Base-by-base conservation (phyloP, 163 green algal genomes). In the Volvox carteri region DNA sequence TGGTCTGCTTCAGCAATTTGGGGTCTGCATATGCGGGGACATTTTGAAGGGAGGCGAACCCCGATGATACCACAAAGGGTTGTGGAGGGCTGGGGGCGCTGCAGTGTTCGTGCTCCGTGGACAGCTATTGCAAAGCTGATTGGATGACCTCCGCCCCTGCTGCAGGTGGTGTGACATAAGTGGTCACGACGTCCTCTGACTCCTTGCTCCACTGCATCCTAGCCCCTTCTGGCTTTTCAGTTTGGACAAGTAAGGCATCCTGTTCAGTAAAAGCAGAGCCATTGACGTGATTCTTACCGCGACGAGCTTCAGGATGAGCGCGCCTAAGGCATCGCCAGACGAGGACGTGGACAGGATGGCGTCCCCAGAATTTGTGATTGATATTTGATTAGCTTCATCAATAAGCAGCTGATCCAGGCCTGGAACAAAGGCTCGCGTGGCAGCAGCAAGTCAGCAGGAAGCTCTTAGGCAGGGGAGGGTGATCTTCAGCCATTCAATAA, bases 301-400 rank as follows among this genome's bases (percentile, higher is more conserved):
- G 30, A 86, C 58, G 9, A 70, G 25, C 73, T 67, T 56, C 2
- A 84, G 58, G 6, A 79, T 39, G 14, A 86, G 56, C 35, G 62
- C 76, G 30, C 44, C 80, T 19, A 79, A 37, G 0, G 80, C 44
- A 46, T 87, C 65, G 28, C 54, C 46, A 3, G 80, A 62, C 6
- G 1, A 25, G 14, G 7, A 0, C 8, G 23, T 19, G 0, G 44
- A 56, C 8, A 87, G 33, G 18, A 87, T 79, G 8, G 70, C 65
- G 23, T 78, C 65, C 7, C 80, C 80, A 3, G 30, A 70, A 23
- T 79, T 87, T 33, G 80, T 42, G 18, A 87, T 70, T 37, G 6
- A 42, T 28, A 62, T n/a, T 44, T 87, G 80, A n/a, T 87, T 87
- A 2, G 80, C 80, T 56, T 87, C 80, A 60, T 87, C 80, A 21